Evolutionary conservation across 2,329 filamentous ascomycete species (phyloP), one percentile per base, ranked within the genome.

Genomic region (Alternaria hordeiaustralica): DNA sequence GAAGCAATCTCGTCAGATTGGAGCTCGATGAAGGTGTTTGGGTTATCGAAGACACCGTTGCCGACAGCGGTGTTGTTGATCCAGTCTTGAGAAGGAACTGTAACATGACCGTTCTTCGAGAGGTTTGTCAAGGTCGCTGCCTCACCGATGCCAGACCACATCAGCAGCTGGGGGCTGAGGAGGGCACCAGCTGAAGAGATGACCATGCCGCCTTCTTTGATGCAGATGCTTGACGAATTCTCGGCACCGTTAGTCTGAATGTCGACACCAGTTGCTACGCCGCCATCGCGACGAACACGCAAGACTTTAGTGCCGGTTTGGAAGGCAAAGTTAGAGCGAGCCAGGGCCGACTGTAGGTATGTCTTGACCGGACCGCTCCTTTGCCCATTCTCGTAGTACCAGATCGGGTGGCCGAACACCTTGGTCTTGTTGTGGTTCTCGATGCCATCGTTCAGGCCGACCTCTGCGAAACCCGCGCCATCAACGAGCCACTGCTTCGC

Each of bases 1-100:
- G 85, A 84, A n/a, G 82, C 60, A 51, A 87, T 72, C 3, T 74
- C 65, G 1, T 83, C 78, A 4, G 75, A 75, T 2, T 79, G 79
- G 2, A 87, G 77, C 66, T 84, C 82, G 71, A 87, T 84, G 64
- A 84, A 86, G 2, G 85, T 87, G 64, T 87, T 87, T 6, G 86
- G 85, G 68, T 87, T 87, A 69, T 87, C 85, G 65, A 86, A 87
- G 26, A 87, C 81, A 33, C 82, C 82, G 13, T 81, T 76, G 46
- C 86, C 86, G 5, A 88, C 82, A 5, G 80, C 78, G 0, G 79
- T 79, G 69, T 84, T 85, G 71, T 84, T 82, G 61, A 87, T 81
- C 85, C 85, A 87, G 21, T 81, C 75, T 8, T 77, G 74, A 3
- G 81, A 63, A 4, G 68, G 55, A 6, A 75, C 60, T 3, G 75